These are phyloP conservation scores for Copromyces sp. DNA, from an alignment of 495 filamentous ascomycete genomes.

Conservation along the genomic window DNA sequence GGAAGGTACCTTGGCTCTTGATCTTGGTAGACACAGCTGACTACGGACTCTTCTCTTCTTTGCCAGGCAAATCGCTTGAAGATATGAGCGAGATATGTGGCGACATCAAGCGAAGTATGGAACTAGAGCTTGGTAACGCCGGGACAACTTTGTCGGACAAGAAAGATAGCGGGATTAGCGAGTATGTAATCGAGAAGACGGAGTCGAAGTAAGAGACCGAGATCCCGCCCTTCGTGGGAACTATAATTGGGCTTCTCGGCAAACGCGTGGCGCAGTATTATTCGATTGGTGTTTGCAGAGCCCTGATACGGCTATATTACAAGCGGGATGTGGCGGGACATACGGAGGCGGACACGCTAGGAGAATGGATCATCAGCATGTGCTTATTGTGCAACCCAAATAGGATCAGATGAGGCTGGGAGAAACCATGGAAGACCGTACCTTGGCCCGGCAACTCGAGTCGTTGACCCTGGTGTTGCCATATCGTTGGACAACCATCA, in stretches of 20 bases:
- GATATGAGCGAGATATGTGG: conserved; percentile 41
- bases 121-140: not conserved
- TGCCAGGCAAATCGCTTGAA: conserved; percentile 37
- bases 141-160: not conserved
- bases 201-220: not conserved
- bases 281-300: not conserved
- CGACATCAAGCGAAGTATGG: conserved; percentile 6
- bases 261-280: not conserved
- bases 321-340: not conserved
- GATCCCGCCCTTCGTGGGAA: not conserved
- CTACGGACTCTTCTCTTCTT: not conserved
- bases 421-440: not conserved
- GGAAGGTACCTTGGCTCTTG: not conserved
- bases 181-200: not conserved
- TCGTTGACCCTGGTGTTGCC: not conserved
- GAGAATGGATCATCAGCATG: not conserved
- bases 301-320: not conserved
- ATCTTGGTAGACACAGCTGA: not conserved
- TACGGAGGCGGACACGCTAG: not conserved
- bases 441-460: not conserved
- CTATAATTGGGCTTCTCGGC: not conserved
- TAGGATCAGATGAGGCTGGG: not conserved
- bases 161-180: not conserved
- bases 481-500: not conserved
- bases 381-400: not conserved